These are phyloP conservation scores for Pulveroboletus sp. DNA, from an alignment of 768 basidiomycete species.

Conservation along the genomic window DNA sequence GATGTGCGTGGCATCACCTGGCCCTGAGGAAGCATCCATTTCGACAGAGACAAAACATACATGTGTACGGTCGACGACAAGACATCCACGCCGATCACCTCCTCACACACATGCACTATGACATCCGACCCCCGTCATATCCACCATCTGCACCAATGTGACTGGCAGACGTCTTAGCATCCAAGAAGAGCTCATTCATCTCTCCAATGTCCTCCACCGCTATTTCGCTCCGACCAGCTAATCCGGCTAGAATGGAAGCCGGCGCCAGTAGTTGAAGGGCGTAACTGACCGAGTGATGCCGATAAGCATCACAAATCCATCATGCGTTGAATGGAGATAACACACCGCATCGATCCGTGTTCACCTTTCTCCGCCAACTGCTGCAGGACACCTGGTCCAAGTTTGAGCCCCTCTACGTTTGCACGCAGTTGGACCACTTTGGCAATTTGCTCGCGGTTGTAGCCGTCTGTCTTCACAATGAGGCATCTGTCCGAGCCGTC, in stretches of 20 bases:
- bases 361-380: conserved; percentile 79
- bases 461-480: conserved; percentile 89
- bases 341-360: conserved; percentile 72
- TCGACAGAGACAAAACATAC: neutral
- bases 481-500: conserved; percentile 55
- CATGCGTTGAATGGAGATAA: conserved; percentile 8
- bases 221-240: conserved; percentile 78
- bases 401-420: conserved; percentile 77
- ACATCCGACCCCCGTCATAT: conserved; percentile 31
- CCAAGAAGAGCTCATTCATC: conserved; percentile 93
- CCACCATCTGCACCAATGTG: conserved; percentile 43
- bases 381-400: conserved; percentile 73
- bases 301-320: conserved; percentile 8
- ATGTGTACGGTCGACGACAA: conserved; percentile 6
- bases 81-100: conserved; percentile 2
- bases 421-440: conserved; percentile 85
- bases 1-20: neutral
- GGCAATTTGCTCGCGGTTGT: conserved; percentile 77
- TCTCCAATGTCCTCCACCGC: conserved; percentile 85
- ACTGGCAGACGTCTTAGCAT: conserved; percentile 78
- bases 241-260: conserved; percentile 76
- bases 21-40: neutral
- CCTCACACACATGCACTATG: conserved; percentile 17
- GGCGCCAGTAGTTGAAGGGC: conserved; percentile 89
- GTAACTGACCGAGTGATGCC: conserved; percentile 48